Percentiles rank a stretch among this genome's conserved stretches.
These are phyloP conservation scores for Saccharomycopsis vini DNA, from an alignment of 805 yeast species.

Conservation along the genomic window DNA sequence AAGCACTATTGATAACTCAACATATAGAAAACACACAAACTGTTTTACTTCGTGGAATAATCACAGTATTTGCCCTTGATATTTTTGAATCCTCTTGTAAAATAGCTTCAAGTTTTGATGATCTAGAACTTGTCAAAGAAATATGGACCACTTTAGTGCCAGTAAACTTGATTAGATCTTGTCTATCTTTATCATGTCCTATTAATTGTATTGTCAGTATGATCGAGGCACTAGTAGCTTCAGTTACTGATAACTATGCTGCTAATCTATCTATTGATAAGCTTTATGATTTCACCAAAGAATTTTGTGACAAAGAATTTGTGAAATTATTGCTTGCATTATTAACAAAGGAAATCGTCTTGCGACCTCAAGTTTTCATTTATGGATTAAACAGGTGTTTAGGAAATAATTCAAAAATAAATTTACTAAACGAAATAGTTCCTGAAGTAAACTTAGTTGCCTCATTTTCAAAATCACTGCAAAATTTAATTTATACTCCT, in stretches of 20 bases:
- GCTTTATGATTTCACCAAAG: conserved; percentile 7
- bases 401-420: conserved; percentile 42
- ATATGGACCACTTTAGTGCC: conserved; percentile 13
- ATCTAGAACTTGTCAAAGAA: conserved; percentile 3
- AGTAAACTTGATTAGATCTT: conserved; percentile 12
- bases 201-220: conserved; percentile 12
- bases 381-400: conserved; percentile 46
- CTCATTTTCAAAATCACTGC: conserved; percentile 1
- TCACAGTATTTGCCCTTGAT: conserved; percentile 13
- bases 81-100: conserved; percentile 16
- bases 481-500: conserved; percentile 7
- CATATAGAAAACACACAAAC: conserved; percentile 10
- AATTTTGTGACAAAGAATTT: conserved; percentile 15
- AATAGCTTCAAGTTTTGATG: conserved; percentile 6
- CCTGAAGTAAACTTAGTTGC: conserved; percentile 25
- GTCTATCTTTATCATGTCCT: conserved; percentile 13
- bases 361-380: conserved; percentile 33
- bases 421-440: conserved; percentile 34
- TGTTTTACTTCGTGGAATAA: conserved; percentile 3
- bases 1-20: conserved; percentile 4
- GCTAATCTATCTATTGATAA: conserved; percentile 21
- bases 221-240: conserved; percentile 4
- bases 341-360: conserved; percentile 34
- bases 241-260: conserved; percentile 22
- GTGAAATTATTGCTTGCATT: conserved; percentile 30